These are phyloP conservation scores for Digitaria exilis DNA, from an alignment of 202 grass and related monocot genomes.

Conservation along the genomic window DNA sequence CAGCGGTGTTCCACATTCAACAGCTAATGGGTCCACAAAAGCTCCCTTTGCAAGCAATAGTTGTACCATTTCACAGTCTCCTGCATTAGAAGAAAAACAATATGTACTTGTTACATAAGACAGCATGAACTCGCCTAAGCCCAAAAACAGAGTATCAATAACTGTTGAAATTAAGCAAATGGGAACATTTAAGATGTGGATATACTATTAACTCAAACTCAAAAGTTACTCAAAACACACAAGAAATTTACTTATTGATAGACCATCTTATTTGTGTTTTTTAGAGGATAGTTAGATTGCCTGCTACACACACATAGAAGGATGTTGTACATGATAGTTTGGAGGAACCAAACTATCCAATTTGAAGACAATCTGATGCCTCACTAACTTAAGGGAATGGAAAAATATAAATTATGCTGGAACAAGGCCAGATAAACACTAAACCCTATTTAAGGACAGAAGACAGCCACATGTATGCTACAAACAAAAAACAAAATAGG, in stretches of 20 bases:
- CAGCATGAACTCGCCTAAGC: no score
- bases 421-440: not conserved
- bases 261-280: not conserved
- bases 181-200: not conserved
- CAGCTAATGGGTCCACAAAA: not conserved
- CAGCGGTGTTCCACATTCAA: conserved; percentile 20
- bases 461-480: not conserved
- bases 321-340: not conserved
- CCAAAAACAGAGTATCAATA: no score
- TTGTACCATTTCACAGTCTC: conserved; percentile 18
- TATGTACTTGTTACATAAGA: not conserved
- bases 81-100: not conserved
- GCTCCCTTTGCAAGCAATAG: conserved; percentile 1
- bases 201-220: not conserved
- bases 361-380: not conserved
- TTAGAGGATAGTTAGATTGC: not conserved
- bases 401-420: not conserved
- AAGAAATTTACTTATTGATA: not conserved
- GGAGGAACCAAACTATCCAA: not conserved
- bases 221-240: not conserved
- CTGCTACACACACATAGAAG: not conserved
- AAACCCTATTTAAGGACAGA: not conserved
- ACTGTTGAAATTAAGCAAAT: conserved; percentile 17
- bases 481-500: not conserved
- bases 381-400: no score